These are phyloP conservation scores for Diaporthe ilicicola DNA, from an alignment of 2,329 filamentous ascomycete genomes.

Conservation along the genomic window DNA sequence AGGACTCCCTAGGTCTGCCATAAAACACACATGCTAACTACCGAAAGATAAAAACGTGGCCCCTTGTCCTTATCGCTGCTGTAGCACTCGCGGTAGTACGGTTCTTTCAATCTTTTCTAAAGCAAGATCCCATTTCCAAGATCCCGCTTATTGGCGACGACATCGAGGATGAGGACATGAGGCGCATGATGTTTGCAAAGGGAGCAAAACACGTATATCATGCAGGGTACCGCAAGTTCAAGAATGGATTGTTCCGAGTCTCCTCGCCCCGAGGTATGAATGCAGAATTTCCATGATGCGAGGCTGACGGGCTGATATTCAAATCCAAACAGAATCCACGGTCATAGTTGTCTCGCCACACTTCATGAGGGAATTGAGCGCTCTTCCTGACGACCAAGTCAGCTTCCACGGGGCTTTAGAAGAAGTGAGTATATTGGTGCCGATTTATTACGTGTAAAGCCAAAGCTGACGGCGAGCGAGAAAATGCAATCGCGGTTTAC, in stretches of 20 bases:
- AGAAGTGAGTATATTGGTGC: conserved; percentile 14
- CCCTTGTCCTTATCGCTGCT: neutral
- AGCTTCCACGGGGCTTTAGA: conserved; percentile 25
- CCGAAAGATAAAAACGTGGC: neutral
- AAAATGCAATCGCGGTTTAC: conserved; percentile 27
- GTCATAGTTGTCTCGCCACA: conserved; percentile 17
- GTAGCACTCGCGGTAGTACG: conserved; percentile 1
- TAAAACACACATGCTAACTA: neutral
- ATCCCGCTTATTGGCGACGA: conserved; percentile 41
- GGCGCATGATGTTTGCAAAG: conserved; percentile 38
- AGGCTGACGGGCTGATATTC: neutral
- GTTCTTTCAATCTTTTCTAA: conserved; percentile 17
- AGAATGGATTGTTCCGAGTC: conserved; percentile 5
- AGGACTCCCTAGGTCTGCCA: neutral
- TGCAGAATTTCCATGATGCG: neutral
- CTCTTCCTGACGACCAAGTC: conserved; percentile 28
- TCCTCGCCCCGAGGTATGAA: neutral
- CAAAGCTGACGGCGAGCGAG: conserved; percentile 14
- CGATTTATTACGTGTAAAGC: neutral
- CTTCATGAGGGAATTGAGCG: conserved; percentile 26
- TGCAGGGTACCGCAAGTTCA: conserved; percentile 37
- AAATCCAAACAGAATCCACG: conserved; percentile 15
- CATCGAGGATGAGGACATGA: conserved; percentile 38
- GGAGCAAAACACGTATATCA: conserved; percentile 38
- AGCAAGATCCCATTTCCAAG: conserved; percentile 33